These are phyloP conservation scores for Candida suzukii DNA, from an alignment of 805 yeast species.

Conservation along the genomic window DNA sequence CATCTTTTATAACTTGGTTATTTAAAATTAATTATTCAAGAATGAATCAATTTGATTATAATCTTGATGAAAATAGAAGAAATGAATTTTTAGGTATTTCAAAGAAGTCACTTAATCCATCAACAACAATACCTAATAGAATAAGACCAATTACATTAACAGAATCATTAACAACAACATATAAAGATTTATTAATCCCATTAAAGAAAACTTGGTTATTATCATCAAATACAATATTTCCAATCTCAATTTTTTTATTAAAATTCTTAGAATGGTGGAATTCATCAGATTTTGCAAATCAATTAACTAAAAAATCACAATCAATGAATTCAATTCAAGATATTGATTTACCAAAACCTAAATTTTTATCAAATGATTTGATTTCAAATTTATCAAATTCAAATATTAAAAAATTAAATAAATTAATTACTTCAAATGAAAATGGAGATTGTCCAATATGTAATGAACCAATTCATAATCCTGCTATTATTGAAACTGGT, in stretches of 20 bases:
- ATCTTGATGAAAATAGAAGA: conserved; percentile 25
- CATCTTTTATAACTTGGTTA: conserved; percentile 53
- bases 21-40: conserved; percentile 63
- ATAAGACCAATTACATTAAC: conserved; percentile 34
- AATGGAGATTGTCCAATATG: conserved; percentile 61
- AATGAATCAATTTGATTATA: conserved; percentile 43
- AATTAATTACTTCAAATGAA: conserved; percentile 11
- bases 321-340: conserved; percentile 30
- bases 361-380: conserved; percentile 9
- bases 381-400: conserved; percentile 1
- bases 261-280: conserved; percentile 95
- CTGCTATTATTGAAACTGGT: conserved; percentile 88
- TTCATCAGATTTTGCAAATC: conserved; percentile 61
- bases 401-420: conserved; percentile 8
- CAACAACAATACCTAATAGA: conserved; percentile 16
- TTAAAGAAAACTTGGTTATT: conserved; percentile 17
- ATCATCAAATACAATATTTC: conserved; percentile 46
- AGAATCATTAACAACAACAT: conserved; percentile 25
- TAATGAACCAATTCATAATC: conserved; percentile 54
- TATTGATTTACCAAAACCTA: conserved; percentile 41
- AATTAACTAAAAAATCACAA: conserved; percentile 42
- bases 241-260: conserved; percentile 71
- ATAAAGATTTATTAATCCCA: conserved; percentile 12
- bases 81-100: conserved; percentile 6
- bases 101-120: conserved; percentile 9